Percentiles rank a stretch among this genome's conserved stretches.
Conservation (phyloP, 257 asterid genomes). For the Nemophila menziesii region DNA sequence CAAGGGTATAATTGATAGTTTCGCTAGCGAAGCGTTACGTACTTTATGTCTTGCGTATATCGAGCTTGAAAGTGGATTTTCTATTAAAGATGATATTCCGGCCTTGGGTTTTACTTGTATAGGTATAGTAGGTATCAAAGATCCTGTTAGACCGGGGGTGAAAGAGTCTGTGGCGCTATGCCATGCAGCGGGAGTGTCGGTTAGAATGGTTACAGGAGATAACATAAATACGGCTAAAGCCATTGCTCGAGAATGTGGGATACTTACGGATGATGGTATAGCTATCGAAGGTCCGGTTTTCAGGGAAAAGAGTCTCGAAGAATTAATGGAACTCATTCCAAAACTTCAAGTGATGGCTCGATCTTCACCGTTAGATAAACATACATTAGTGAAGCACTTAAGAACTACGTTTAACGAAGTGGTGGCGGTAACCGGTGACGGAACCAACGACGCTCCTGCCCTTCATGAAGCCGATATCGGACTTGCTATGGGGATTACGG, state of each 20-base stretch:
- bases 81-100: constrained; percentile 49
- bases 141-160: constrained; percentile 92
- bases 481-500: constrained; percentile 97
- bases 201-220: constrained; percentile 95
- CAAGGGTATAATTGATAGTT: constrained; percentile 39
- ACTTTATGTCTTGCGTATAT: constrained; percentile 70
- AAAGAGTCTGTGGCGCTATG: constrained; percentile 86
- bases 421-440: constrained; percentile 97
- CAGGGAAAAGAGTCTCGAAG: constrained; percentile 66
- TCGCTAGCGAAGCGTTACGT: constrained; percentile 79
- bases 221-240: constrained; percentile 88
- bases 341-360: constrained; percentile 98
- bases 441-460: constrained; percentile 97
- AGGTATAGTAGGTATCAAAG: constrained; percentile 81
- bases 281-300: constrained; percentile 93
- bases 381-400: constrained; percentile 72
- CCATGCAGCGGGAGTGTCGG: constrained; percentile 75
- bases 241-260: constrained; percentile 93
- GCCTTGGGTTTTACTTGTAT: constrained; percentile 53
- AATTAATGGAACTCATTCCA: constrained; percentile 58
- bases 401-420: constrained; percentile 80
- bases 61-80: constrained; percentile 57
- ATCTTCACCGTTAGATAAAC: constrained; percentile 90
- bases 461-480: constrained; percentile 98
- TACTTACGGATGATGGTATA: constrained; percentile 79